Evolutionary conservation across 257 asterid species (phyloP), one percentile per base, ranked within the genome.

Genomic region (Plantago elongata): DNA sequence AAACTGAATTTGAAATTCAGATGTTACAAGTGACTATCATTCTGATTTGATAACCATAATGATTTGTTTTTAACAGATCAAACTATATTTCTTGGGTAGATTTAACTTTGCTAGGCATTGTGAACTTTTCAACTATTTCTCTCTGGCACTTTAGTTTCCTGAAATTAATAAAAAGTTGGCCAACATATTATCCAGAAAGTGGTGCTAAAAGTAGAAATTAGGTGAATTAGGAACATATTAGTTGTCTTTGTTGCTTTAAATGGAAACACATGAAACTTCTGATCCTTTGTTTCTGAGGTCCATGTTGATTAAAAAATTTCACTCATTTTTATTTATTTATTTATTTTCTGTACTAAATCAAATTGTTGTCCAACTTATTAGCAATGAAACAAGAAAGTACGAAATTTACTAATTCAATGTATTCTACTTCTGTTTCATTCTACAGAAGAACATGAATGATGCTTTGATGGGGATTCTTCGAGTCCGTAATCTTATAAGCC

Each of bases 391-490:
- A 4, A 34, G 40, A 34, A 34, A 34, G 40, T 34, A 34, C 40
- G 8, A 34, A 34, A 7, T 34, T 34, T 34, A 34, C 40, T 34
- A 34, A 34, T 1, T 34, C 7, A 34, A 34, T 4, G 5, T 4
- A 34, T 34, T 34, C 18, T 18, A 54, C 38, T 10, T 60, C 10
- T 2, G 7, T 65, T 45, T 54, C 51, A 61, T 67, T 29, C 11
- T 80, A 84, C 83, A 93, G 97, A 85, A 83, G 71, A 72, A 72
- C 45, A 78, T 93, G 97, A 93, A 93, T 61, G 97, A 89, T 74
- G 95, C 92, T 58, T 72, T 93, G 72, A 93, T 93, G 95, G 99
- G 99, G 14, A 93, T 93, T 71, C 96, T 93, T 70, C 85, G 81
- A 60, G 94, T 93, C 49, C 82, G 76, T 10, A 81, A 89, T 71